Conservation (phyloP, 345 rosid genomes). For the Aquilaria yunnanensis region DNA sequence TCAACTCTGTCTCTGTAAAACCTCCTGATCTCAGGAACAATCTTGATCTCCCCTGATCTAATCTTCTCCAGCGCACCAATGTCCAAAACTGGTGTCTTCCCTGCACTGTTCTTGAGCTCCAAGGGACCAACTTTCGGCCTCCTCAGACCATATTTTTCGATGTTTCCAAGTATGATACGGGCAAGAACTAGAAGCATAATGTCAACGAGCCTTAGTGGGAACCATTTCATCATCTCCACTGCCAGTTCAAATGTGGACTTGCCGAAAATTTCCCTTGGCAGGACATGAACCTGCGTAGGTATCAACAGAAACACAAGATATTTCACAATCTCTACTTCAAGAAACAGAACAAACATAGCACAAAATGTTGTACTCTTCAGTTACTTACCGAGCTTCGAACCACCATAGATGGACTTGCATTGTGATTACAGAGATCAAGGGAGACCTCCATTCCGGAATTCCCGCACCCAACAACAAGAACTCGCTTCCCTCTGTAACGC, state of each 20-base stretch:
- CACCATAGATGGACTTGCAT: constrained; percentile 73
- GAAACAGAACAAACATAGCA: neutral
- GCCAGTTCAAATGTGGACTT: constrained; percentile 69
- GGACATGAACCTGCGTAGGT: constrained; percentile 65
- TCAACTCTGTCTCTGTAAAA: constrained; percentile 47
- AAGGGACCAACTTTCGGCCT: constrained; percentile 66
- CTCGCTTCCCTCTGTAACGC: constrained; percentile 46
- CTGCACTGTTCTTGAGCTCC: constrained; percentile 48
- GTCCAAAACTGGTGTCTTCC: constrained; percentile 85
- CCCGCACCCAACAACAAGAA: constrained; percentile 83
- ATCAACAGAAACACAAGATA: neutral
- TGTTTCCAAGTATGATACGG: constrained; percentile 46
- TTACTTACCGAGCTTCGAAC: constrained; percentile 72
- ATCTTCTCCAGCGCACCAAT: constrained; percentile 64
- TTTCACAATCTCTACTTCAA: neutral
- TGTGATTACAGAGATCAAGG: constrained; percentile 69
- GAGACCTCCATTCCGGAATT: constrained; percentile 95
- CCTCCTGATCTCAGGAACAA: constrained; percentile 62
- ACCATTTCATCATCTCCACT: constrained; percentile 45
- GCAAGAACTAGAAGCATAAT: constrained; percentile 52
- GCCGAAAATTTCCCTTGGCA: constrained; percentile 78
- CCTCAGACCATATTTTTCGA: constrained; percentile 55
- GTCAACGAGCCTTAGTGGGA: constrained; percentile 75
- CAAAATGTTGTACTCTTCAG: neutral
- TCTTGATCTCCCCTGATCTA: constrained; percentile 62